A percentile compares a stretch with the other conserved stretches of the same genome.
Evolutionary conservation across 345 rosid species (phyloP).

Genomic region (Populus deltoides): DNA sequence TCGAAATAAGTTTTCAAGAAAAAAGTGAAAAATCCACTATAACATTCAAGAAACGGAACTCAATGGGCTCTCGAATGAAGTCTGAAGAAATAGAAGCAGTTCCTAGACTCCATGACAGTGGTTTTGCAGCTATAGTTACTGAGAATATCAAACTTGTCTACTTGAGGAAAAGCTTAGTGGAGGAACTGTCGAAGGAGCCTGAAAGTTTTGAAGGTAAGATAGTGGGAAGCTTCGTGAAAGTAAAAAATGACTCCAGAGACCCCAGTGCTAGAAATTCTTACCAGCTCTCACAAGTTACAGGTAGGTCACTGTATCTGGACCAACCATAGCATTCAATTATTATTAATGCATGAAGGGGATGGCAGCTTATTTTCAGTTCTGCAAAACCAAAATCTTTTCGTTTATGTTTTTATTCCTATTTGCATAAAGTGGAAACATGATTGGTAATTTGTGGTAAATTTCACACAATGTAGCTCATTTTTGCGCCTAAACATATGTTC

Average conservation of each 20-base stretch:
- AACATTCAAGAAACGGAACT: conserved; percentile 33
- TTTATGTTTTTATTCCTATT: background rate
- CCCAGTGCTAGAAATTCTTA: conserved; percentile 16
- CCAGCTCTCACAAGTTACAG: conserved; percentile 26
- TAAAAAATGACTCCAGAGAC: conserved; percentile 39
- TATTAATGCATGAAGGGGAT: background rate
- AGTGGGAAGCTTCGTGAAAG: conserved; percentile 57
- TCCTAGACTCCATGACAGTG: conserved; percentile 24
- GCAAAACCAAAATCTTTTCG: background rate
- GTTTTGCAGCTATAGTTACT: conserved; percentile 39
- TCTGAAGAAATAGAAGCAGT: conserved; percentile 18
- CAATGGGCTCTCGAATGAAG: conserved; percentile 2
- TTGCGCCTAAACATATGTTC: background rate
- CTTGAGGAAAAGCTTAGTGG: conserved; percentile 48
- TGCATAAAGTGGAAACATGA: background rate
- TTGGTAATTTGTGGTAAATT: background rate
- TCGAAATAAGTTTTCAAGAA: conserved; percentile 14
- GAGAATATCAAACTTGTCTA: conserved; percentile 55
- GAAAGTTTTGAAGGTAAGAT: conserved; percentile 40
- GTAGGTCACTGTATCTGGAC: conserved; percentile 6
- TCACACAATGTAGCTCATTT: background rate
- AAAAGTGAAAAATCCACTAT: conserved; percentile 8
- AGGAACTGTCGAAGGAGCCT: conserved; percentile 33
- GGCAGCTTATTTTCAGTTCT: background rate
- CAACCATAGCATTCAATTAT: background rate